Base-by-base conservation (phyloP, 164 flowering plant species). In the Aristolochia californica region DNA sequence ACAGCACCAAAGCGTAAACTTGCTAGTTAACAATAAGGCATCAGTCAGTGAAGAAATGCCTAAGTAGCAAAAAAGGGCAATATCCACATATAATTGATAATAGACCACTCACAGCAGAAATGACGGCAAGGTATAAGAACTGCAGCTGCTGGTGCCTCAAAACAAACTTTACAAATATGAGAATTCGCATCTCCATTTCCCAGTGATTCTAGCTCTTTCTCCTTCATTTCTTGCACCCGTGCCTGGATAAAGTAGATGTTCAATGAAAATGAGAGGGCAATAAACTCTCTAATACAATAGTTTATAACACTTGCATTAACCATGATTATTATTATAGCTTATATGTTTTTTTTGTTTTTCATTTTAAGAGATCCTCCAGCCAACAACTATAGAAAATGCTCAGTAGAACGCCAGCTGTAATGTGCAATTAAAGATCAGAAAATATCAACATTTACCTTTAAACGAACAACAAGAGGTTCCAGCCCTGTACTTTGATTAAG, bases 51-150 rank as follows among this genome's bases (percentile, higher is more conserved):
- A n/a, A n/a, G n/a, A n/a, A n/a, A n/a, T n/a, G n/a, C n/a, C n/a
- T n/a, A n/a, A n/a, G n/a, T n/a, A n/a, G n/a, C n/a, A n/a, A n/a
- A n/a, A n/a, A n/a, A n/a, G n/a, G n/a, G n/a, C n/a, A n/a, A n/a
- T n/a, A n/a, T n/a, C n/a, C n/a, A n/a, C n/a, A n/a, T n/a, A n/a
- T n/a, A n/a, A n/a, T n/a, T n/a, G n/a, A n/a, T n/a, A n/a, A 20
- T 48, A 27, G 43, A 61, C 51, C 38, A 72, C 97, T 80, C 72
- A 93, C 99, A 80, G 67, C 96, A 83, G 78, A 93, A 89, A 78
- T 93, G 99, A 43, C 96, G 90, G 55, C 99, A 93, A 5, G 99
- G 97, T 40, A 93, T 91, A 72, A 93, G 97, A 72, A 93, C 80
- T 48, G 97, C 82, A n/a, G 99, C 79, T 14, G 91, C 85, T 22